Percentiles rank a stretch among this genome's conserved stretches.
Evolutionary conservation across 2,329 filamentous ascomycete genomes (phyloP).

Genomic region (Penicillium fuscoglaucum): DNA sequence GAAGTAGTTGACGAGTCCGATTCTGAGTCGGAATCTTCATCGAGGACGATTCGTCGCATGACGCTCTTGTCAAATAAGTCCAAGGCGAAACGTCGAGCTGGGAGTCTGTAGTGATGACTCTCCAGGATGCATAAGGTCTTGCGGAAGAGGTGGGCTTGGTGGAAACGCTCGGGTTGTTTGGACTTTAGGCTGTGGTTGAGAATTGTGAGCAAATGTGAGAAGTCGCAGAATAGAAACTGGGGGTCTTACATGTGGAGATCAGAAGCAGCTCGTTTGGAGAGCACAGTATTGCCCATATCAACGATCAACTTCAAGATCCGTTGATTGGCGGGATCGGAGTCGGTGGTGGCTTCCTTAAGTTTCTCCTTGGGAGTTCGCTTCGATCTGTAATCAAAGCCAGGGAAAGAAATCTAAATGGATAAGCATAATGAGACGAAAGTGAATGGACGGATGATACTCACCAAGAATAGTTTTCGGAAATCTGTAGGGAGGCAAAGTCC

Average conservation of each 20-base stretch:
- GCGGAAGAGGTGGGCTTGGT: conserved; percentile 74
- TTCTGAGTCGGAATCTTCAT: conserved; percentile 57
- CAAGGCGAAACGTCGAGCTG: conserved; percentile 83
- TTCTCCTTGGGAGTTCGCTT: conserved; percentile 45
- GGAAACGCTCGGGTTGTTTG: conserved; percentile 73
- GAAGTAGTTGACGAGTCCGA: conserved; percentile 29
- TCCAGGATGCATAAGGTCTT: conserved; percentile 84
- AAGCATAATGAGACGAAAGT: background rate
- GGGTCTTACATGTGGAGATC: conserved; percentile 66
- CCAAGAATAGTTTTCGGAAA: conserved; percentile 74
- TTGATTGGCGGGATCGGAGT: conserved; percentile 63
- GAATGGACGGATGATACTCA: conserved; percentile 45
- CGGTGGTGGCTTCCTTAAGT: conserved; percentile 60
- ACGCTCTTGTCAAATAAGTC: conserved; percentile 93
- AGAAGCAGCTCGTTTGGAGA: conserved; percentile 80
- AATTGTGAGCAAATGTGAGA: background rate
- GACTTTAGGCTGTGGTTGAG: conserved; percentile 65
- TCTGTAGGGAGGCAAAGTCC: conserved; percentile 84
- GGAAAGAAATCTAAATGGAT: conserved; percentile 39
- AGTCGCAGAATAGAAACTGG: background rate
- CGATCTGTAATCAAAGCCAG: conserved; percentile 45
- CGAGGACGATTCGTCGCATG: conserved; percentile 78
- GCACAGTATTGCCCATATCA: conserved; percentile 88
- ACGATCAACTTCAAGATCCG: conserved; percentile 82
- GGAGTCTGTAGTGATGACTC: conserved; percentile 83